Base-by-base conservation (phyloP, 345 rosid genomes). In the Bruguiera gymnorhiza region DNA sequence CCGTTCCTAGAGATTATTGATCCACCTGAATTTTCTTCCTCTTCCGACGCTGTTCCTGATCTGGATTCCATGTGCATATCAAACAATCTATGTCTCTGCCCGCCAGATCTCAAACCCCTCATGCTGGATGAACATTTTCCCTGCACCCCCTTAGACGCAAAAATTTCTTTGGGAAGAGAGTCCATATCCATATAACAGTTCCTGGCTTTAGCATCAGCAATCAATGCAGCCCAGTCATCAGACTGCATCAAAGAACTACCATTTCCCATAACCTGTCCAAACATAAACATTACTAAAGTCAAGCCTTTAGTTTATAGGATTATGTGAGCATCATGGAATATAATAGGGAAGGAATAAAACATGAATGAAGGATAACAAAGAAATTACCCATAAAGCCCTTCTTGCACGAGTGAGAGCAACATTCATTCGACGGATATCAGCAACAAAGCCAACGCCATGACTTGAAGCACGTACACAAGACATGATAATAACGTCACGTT, bases 381-480 rank as follows among this genome's bases (percentile, higher is more conserved):
- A 34, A 75, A 19, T 3, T 90, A 96, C 99, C 99, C 99, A 95
- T 46, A 92, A 74, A 60, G 98, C 96, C 81, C 99, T 90, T 84
- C 83, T 87, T 20, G 98, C 98, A 73, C 99, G 99, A 60, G 99
- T 95, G 70, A 95, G 91, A 75, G 99, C 99, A 79, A 95, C 99
- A 81, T 95, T 95, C 99, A 95, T 95, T 51, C 99, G 82, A 5
- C 99, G 96, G 67, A 95, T 87, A 80, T 95, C 99, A 59, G 97
- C 79, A 76, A 95, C 99, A 79, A 95, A 95, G 53, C 98, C 99
- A 80, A 95, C 98, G 72, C 99, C 97, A 39, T 88, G 97, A 76
- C 56, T 80, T 18, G 99, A 95, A 71, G 99, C 99, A 73, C 99
- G 97, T 34, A 95, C 99, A 81, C 99, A 95, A 15, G 99, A 95